Percentiles rank a stretch among this genome's conserved stretches.
phyloP scores from a whole-genome alignment of 106 monocot genomes.

The Dioscorea dumetorum region DNA sequence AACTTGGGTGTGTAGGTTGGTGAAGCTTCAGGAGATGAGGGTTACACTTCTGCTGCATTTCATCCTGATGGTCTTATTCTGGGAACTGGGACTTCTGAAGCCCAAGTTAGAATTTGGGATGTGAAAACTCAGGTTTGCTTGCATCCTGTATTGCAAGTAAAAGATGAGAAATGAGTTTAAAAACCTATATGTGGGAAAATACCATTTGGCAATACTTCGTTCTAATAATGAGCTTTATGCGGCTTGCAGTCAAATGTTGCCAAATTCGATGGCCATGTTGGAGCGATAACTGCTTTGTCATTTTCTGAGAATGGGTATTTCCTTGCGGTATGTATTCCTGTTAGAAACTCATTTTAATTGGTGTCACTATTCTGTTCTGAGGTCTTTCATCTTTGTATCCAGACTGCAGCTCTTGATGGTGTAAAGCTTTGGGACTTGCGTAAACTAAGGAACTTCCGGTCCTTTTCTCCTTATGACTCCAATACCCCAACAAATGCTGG shows the following conservation, averaged over 20 bases:
- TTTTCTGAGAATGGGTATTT: constrained; percentile 99
- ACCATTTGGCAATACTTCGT: too few species aligned
- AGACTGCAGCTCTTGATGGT: constrained; percentile 93
- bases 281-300: constrained; percentile 78
- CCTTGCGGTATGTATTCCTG: constrained; percentile 71
- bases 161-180: too few species aligned
- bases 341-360: not conserved
- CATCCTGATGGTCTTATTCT: constrained; percentile 99
- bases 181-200: too few species aligned
- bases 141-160: not conserved
- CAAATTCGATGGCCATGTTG: constrained; percentile 92
- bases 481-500: constrained; percentile 83
- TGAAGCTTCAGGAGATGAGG: constrained; percentile 60
- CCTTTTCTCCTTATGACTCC: constrained; percentile 81
- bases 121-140: constrained; percentile 83
- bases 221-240: too few species aligned
- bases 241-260: constrained; percentile 80
- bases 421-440: constrained; percentile 98
- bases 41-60: constrained; percentile 82
- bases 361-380: not conserved
- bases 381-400: constrained; percentile 8
- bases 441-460: constrained; percentile 81
- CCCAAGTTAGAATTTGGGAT: constrained; percentile 95
- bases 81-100: constrained; percentile 89
- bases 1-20: constrained; percentile 60